These are phyloP conservation scores for Fusarium siculi DNA, from an alignment of 2,329 filamentous ascomycete species.

Conservation along the genomic window DNA sequence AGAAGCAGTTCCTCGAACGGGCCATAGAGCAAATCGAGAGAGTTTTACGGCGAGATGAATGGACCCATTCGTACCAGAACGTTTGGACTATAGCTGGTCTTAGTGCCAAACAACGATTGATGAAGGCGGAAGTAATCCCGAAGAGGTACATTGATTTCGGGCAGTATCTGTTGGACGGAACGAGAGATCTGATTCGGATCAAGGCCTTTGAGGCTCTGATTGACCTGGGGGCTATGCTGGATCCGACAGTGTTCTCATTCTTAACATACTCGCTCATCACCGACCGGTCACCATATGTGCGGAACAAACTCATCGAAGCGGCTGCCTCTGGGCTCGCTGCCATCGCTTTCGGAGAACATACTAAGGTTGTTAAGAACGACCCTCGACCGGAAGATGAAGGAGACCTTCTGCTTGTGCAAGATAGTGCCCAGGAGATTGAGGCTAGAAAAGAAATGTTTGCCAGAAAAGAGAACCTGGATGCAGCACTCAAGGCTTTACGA, in stretches of 20 bases:
- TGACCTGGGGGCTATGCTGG: slow-evolving; percentile 69
- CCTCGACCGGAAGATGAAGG: slow-evolving; percentile 50
- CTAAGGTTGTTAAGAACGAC: slow-evolving; percentile 57
- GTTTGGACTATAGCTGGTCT: slow-evolving; percentile 72
- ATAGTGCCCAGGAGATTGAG: slow-evolving; percentile 62
- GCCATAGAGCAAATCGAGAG: slow-evolving; percentile 73
- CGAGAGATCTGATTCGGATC: slow-evolving; percentile 70
- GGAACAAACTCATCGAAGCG: slow-evolving; percentile 67
- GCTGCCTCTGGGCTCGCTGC: slow-evolving; percentile 69
- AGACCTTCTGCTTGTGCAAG: slow-evolving; percentile 55
- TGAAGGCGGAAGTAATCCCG: slow-evolving; percentile 72
- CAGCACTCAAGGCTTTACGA: slow-evolving; percentile 59
- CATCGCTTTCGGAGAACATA: slow-evolving; percentile 71
- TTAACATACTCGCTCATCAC: slow-evolving; percentile 69
- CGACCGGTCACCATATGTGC: slow-evolving; percentile 72
- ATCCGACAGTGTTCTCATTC: slow-evolving; percentile 65
- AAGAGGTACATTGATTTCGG: slow-evolving; percentile 65
- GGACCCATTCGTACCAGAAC: slow-evolving; percentile 75
- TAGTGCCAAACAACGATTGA: slow-evolving; percentile 69
- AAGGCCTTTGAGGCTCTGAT: slow-evolving; percentile 73
- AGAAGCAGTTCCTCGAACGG: slow-evolving; percentile 61
- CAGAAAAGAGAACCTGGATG: slow-evolving; percentile 70
- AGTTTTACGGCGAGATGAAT: slow-evolving; percentile 74
- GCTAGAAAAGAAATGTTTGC: slow-evolving; percentile 71
- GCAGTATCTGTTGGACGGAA: slow-evolving; percentile 73